Evolutionary conservation across 768 basidiomycete genomes (phyloP).

Genomic region (Termitomyces sp.): DNA sequence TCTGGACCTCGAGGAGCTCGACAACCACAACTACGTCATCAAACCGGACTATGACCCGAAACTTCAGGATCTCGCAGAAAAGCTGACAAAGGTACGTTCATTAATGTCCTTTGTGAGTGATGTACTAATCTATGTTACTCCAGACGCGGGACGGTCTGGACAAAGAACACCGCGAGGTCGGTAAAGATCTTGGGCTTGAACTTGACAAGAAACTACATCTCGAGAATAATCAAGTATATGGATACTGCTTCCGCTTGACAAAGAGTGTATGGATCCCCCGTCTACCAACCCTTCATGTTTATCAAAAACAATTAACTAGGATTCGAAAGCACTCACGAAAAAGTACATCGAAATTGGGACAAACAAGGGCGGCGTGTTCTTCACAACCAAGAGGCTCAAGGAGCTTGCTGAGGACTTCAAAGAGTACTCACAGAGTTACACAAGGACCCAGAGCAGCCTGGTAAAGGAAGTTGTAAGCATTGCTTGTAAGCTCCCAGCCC

Average conservation of each 20-base stretch:
- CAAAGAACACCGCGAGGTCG: constrained; percentile 69
- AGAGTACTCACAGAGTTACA: constrained; percentile 66
- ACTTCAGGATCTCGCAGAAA: constrained; percentile 64
- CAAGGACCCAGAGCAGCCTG: constrained; percentile 70
- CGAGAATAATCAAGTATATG: constrained; percentile 85
- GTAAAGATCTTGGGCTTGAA: constrained; percentile 72
- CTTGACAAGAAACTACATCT: constrained; percentile 95
- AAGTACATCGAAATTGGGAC: constrained; percentile 83
- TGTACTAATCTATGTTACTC: not conserved
- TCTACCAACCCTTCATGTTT: constrained; percentile 4
- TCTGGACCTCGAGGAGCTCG: constrained; percentile 84
- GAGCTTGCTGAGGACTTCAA: constrained; percentile 67
- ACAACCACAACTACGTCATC: constrained; percentile 85
- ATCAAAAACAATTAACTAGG: constrained; percentile 43
- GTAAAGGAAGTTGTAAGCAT: constrained; percentile 94
- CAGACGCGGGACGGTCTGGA: constrained; percentile 79
- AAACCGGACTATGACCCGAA: constrained; percentile 86
- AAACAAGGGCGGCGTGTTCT: constrained; percentile 83
- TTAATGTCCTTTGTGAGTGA: not conserved
- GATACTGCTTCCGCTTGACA: constrained; percentile 90
- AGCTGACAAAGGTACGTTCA: constrained; percentile 51
- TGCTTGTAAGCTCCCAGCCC: constrained; percentile 58
- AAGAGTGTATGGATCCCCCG: constrained; percentile 65
- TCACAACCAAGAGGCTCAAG: constrained; percentile 78
- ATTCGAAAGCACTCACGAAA: constrained; percentile 68